These are phyloP conservation scores for Xylaria sp. DNA, from an alignment of 2,329 filamentous ascomycete species.

Conservation along the genomic window DNA sequence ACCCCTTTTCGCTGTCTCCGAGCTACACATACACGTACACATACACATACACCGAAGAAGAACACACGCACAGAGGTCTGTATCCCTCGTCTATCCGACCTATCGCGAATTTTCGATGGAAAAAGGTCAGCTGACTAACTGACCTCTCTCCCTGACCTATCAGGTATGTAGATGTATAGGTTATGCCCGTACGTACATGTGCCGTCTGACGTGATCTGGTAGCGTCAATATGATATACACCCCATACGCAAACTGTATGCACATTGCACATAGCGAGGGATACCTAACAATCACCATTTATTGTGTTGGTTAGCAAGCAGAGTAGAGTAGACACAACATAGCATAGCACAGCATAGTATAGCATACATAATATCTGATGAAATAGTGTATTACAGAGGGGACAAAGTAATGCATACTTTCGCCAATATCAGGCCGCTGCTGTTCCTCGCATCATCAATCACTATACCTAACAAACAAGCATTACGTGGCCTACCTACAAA, in stretches of 20 bases:
- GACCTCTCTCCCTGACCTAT: constrained; percentile 24
- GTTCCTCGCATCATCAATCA: no score
- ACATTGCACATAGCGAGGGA: no score
- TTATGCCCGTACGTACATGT: neutral
- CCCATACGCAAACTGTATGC: no score
- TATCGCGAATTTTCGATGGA: constrained; percentile 15
- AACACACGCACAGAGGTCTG: neutral
- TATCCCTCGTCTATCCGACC: constrained; percentile 10
- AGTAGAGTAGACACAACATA: neutral
- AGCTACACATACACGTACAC: constrained; percentile 5
- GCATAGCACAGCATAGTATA: neutral
- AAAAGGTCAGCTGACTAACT: constrained; percentile 28
- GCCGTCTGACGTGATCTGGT: constrained; percentile 25
- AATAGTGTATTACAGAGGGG: no score
- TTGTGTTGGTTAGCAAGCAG: no score
- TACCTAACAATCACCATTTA: no score
- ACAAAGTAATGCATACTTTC: no score
- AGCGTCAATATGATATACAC: neutral
- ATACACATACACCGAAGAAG: neutral
- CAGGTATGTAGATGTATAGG: neutral
- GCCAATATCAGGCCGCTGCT: no score
- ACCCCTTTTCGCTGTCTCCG: constrained; percentile 24
- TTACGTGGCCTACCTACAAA: no score
- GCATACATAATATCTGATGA: no score
- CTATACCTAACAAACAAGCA: no score